These are phyloP conservation scores for Neofusicoccum kwambonambiense DNA, from an alignment of 2,329 filamentous ascomycete species.

Conservation along the genomic window DNA sequence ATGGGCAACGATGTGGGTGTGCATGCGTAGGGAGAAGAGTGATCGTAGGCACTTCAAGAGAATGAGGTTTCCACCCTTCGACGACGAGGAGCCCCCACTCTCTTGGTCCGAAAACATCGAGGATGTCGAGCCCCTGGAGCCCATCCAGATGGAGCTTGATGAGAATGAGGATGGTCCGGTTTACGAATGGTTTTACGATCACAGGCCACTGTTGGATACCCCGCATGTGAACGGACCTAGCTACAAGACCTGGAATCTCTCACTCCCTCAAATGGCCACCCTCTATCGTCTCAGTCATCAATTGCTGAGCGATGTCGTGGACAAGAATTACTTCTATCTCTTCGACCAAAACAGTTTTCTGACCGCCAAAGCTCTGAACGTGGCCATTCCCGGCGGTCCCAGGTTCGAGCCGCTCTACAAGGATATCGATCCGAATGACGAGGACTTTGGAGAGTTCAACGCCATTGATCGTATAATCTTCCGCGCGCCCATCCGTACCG, in stretches of 20 bases:
- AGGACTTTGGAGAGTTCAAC: slow-evolving; percentile 99
- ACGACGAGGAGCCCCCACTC: slow-evolving; percentile 95
- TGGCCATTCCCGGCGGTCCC: slow-evolving; percentile 94
- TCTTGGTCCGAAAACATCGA: slow-evolving; percentile 99
- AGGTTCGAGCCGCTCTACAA: slow-evolving; percentile 97
- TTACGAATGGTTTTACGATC: slow-evolving; percentile 97
- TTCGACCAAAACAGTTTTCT: slow-evolving; percentile 94
- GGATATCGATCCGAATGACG: slow-evolving; percentile 96
- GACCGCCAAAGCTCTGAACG: slow-evolving; percentile 94
- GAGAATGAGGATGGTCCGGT: slow-evolving; percentile 89
- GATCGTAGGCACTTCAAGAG: slow-evolving; percentile 95
- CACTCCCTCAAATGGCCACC: slow-evolving; percentile 91
- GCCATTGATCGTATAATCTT: slow-evolving; percentile 99
- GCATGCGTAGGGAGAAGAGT: slow-evolving; percentile 97
- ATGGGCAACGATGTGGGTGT: slow-evolving; percentile 99
- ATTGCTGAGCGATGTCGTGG: slow-evolving; percentile 84
- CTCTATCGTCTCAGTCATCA: slow-evolving; percentile 89
- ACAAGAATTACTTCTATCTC: slow-evolving; percentile 97
- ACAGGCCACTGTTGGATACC: slow-evolving; percentile 85
- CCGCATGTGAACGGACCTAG: slow-evolving; percentile 93
- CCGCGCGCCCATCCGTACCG: slow-evolving; percentile 88
- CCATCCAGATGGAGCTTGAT: slow-evolving; percentile 97
- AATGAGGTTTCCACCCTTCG: slow-evolving; percentile 98
- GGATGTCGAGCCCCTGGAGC: slow-evolving; percentile 94
- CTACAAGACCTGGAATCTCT: slow-evolving; percentile 94